Conservation (phyloP, 2,329 filamentous ascomycete species). For the Colletotrichum sp. region DNA sequence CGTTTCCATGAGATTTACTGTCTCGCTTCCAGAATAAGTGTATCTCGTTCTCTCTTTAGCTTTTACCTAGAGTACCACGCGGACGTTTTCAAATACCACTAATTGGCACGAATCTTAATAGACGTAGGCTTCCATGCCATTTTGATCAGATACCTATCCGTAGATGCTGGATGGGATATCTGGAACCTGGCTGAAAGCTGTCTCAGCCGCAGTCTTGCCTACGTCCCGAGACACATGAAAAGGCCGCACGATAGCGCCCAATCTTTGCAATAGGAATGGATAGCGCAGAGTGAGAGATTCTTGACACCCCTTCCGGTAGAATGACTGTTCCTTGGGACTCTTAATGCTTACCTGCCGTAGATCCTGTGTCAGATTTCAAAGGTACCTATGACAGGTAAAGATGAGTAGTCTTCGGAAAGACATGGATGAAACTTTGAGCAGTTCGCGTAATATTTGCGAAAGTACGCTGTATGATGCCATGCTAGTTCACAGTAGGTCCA, state of each 20-base stretch:
- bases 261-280: neutral
- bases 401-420: neutral
- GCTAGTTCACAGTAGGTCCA: neutral
- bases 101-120: accelerated
- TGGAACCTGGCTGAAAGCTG: neutral
- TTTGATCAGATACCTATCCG: accelerated
- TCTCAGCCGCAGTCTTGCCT: neutral
- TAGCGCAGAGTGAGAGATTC: neutral
- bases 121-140: too few species aligned
- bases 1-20: neutral
- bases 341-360: neutral
- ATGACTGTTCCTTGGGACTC: neutral
- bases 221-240: neutral
- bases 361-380: neutral
- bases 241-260: neutral
- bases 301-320: neutral
- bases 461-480: neutral
- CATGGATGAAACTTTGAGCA: neutral
- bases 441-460: accelerated
- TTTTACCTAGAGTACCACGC: accelerated
- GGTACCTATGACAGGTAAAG: neutral
- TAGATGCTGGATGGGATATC: too few species aligned
- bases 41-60: accelerated
- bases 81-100: neutral
- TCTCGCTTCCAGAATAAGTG: neutral